Conservation (phyloP, 306 rosid species). For the Hippophae rhamnoides region DNA sequence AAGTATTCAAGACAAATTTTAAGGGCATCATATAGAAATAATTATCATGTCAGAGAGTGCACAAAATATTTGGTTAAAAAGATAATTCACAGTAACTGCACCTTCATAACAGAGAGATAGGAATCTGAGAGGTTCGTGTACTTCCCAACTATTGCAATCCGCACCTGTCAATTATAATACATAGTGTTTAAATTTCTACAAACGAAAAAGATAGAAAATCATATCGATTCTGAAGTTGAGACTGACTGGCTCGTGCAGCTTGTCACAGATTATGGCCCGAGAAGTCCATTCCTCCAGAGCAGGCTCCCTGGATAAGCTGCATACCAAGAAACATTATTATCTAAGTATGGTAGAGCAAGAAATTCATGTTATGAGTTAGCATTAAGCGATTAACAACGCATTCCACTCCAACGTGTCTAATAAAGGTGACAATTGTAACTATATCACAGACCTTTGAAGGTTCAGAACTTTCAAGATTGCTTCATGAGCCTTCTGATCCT, state of each 20-base stretch:
- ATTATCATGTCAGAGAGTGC: not conserved
- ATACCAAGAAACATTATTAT: conserved; percentile 9
- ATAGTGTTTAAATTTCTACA: conserved; percentile 2
- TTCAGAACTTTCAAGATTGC: conserved; percentile 36
- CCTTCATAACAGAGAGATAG: conserved; percentile 89
- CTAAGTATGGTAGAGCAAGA: conserved; percentile 2
- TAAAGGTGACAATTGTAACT: not conserved
- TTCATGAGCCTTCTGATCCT: conserved; percentile 46
- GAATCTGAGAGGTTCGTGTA: conserved; percentile 88
- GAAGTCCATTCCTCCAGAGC: conserved; percentile 36
- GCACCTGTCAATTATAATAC: conserved; percentile 43
- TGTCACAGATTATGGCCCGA: conserved; percentile 29
- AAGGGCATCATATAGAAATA: no score
- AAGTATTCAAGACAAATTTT: no score
- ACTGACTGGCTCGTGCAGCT: conserved; percentile 36
- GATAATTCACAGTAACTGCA: conserved; percentile 15
- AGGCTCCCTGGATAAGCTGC: conserved; percentile 32
- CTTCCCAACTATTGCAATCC: conserved; percentile 93
- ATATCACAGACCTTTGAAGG: conserved; percentile 31
- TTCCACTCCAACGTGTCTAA: not conserved
- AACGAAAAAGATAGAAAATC: conserved; percentile 6
- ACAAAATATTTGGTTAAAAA: not conserved
- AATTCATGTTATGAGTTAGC: conserved; percentile 1
- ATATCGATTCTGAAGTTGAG: not conserved
- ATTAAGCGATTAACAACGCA: not conserved